These are phyloP conservation scores for Dothistroma septosporum DNA, from an alignment of 2,329 filamentous ascomycete genomes.

Conservation along the genomic window DNA sequence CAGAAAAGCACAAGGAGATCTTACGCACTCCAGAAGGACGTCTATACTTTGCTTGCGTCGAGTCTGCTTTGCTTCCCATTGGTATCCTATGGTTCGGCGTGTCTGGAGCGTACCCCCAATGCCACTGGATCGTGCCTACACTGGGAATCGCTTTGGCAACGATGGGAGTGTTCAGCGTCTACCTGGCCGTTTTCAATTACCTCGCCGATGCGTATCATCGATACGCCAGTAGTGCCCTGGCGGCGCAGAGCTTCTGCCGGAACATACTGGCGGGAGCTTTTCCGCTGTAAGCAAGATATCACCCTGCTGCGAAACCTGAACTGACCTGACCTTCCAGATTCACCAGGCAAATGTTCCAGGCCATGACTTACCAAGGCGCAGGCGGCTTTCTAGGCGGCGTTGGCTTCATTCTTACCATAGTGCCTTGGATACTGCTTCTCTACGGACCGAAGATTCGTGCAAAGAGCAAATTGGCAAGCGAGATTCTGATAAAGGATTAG, in stretches of 20 bases:
- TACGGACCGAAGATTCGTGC: constrained; percentile 72
- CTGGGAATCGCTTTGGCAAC: constrained; percentile 70
- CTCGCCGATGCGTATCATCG: constrained; percentile 81
- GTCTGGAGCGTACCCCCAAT: constrained; percentile 53
- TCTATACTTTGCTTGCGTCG: constrained; percentile 77
- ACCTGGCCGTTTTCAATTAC: constrained; percentile 89
- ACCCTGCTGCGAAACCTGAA: background rate
- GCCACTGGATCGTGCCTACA: constrained; percentile 69
- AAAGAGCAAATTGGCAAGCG: constrained; percentile 68
- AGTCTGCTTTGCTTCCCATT: constrained; percentile 68
- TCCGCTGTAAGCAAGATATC: constrained; percentile 50
- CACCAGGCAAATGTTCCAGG: constrained; percentile 66
- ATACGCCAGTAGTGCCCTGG: constrained; percentile 80
- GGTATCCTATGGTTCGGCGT: constrained; percentile 81
- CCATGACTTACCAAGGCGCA: constrained; percentile 66
- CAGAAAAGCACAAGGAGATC: constrained; percentile 36
- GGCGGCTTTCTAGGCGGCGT: constrained; percentile 74
- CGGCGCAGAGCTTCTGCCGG: constrained; percentile 79
- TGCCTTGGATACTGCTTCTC: constrained; percentile 83
- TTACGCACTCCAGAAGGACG: constrained; percentile 64
- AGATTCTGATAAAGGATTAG: constrained; percentile 29
- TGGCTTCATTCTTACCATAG: constrained; percentile 61
- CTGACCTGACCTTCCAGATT: constrained; percentile 39
- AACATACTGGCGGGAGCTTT: constrained; percentile 80
- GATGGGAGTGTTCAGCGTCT: constrained; percentile 81